Base-by-base conservation (phyloP, 2,329 filamentous ascomycete genomes). In the Cladosporium sphaerospermum region DNA sequence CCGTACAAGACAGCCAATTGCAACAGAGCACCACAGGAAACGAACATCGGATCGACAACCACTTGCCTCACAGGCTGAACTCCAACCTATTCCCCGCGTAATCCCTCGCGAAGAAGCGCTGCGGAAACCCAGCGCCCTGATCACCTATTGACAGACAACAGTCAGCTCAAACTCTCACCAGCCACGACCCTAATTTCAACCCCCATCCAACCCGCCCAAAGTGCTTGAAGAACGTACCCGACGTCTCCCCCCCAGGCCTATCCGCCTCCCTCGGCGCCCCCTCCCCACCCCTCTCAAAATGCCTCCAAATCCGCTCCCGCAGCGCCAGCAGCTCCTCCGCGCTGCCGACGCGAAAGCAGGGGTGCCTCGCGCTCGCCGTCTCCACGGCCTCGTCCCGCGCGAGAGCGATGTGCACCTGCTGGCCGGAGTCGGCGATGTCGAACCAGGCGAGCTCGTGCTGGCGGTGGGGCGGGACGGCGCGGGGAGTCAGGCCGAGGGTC, bases 51-150 rank as follows among this genome's bases (percentile, higher is more conserved):
- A 3, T 18, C 16, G 16, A 2, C 16, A 28, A 7, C 23, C 23
- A 5, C 4, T 28, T 2, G 23, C 2, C 14, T 57, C 45, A 72
- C 31, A 73, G 18, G 49, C 61, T 72, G 34, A 72, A 72, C 55
- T 73, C 70, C 6, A 73, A 51, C 42, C 70, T 61, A 31, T 73
- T 73, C 1, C 70, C 69, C 19, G 70, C 70, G 57, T 64, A 73
- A 55, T 73, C 71, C 52, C 71, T 73, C 1, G 79, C 81, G 64
- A 85, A 85, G 64, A 85, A 85, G 11, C 82, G 71, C 34, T 68
- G 71, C 0, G 82, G 81, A 60, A 82, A 84, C 63, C 84, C 82
- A 1, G 76, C 75, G 0, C 79, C 80, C 60, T 79, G 70, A 0
- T 71, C 67, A 2, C 79, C 75, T 77, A 23, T 37, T 8, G 9